Evolutionary conservation across 2,329 filamentous ascomycete species (phyloP), one percentile per base, ranked within the genome.

Genomic region (Cladophialophora immunda): DNA sequence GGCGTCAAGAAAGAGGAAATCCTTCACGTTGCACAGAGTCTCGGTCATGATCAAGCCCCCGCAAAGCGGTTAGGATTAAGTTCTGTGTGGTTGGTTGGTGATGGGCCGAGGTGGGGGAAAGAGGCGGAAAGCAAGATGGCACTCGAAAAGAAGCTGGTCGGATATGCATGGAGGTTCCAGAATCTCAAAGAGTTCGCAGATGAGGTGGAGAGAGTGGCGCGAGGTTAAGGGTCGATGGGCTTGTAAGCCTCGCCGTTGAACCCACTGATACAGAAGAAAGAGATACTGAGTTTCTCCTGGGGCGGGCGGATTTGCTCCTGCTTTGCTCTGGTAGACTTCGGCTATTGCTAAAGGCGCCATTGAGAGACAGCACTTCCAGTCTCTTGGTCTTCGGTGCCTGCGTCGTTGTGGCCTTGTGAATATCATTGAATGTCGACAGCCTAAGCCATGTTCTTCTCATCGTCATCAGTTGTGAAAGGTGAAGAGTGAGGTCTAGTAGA

Each of bases 21-120:
- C 53, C 74, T 92, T 70, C 89, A 92, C 75, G 89, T 90, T 0
- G 91, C 90, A 60, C 85, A 90, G 77, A 90, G 88, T 68, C 78
- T 92, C 75, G 83, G 82, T 41, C 86, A 89, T 70, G 91, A 93
- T 72, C 89, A 92, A 76, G 83, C 85, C 4, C 88, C 91, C 0
- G 87, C 88, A 2, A 86, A 85, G 77, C 76, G 86, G 73, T 72
- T 88, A 19, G 89, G 87, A 1, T 75, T 92, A 27, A 82, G 81
- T 70, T 88, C 84, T 64, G 85, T 84, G 19, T 93, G 89, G 89
- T 45, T 73, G 30, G 57, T 72, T 13, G 71, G 71, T 3, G 71
- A 73, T 65, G 71, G 71, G 17, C 69, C 70, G 6, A 25, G 64
- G 54, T 73, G 71, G 71, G 70, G 70, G 3, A 72, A 72, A 45